Conservation (phyloP, 805 yeast genomes). For the Candida tallmaniae region DNA sequence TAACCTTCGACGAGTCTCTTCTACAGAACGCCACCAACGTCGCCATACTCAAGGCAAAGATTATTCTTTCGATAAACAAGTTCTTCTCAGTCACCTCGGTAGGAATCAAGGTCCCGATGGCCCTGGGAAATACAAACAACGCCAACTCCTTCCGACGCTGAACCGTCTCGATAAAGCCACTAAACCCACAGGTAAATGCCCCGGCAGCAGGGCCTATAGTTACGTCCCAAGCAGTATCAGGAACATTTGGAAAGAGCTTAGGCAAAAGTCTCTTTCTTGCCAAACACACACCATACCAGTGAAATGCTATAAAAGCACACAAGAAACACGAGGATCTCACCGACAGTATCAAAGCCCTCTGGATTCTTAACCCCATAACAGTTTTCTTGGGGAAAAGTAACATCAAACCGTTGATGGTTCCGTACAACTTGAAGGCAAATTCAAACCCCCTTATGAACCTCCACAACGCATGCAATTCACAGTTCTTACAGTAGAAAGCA, state of each 20-base stretch:
- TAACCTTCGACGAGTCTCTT: slow-evolving; percentile 23
- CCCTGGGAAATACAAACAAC: slow-evolving; percentile 41
- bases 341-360: slow-evolving; percentile 23
- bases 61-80: slow-evolving; percentile 24
- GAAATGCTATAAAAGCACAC: slow-evolving; percentile 36
- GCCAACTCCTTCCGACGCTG: slow-evolving; percentile 45
- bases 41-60: slow-evolving; percentile 33
- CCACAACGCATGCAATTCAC: slow-evolving; percentile 46
- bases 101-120: slow-evolving; percentile 30
- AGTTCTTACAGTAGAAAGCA: slow-evolving; percentile 31
- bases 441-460: slow-evolving; percentile 38
- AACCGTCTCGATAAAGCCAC: slow-evolving; percentile 35
- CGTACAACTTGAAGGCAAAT: slow-evolving; percentile 37
- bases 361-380: slow-evolving; percentile 12
- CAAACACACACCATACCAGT: slow-evolving; percentile 47
- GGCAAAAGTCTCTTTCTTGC: slow-evolving; percentile 39
- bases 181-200: slow-evolving; percentile 37
- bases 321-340: slow-evolving; percentile 41
- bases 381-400: slow-evolving; percentile 19
- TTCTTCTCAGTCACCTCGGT: slow-evolving; percentile 20
- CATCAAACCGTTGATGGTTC: slow-evolving; percentile 36
- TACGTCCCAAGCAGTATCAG: slow-evolving; percentile 32
- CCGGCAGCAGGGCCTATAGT: slow-evolving; percentile 40
- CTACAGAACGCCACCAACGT: slow-evolving; percentile 31
- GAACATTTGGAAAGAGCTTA: slow-evolving; percentile 30